Percentiles rank a stretch among this genome's conserved stretches.
phyloP scores from a whole-genome alignment of 2,329 filamentous ascomycete genomes.

The Aspergillus pseudonomiae region DNA sequence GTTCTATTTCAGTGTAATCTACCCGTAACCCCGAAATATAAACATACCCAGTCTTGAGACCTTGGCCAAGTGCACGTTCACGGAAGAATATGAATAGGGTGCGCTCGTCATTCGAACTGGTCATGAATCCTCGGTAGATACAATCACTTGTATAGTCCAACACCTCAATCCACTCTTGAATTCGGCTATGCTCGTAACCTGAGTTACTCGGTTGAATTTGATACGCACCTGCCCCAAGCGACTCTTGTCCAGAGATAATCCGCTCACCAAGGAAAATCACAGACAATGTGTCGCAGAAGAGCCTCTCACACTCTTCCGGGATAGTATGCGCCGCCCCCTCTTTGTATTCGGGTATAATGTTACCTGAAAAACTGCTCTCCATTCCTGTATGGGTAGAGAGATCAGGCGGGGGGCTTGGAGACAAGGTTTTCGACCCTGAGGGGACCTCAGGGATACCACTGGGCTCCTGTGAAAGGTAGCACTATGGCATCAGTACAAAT shows the following conservation, averaged over 20 bases:
- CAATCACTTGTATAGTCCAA: constrained; percentile 80
- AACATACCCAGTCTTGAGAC: constrained; percentile 84
- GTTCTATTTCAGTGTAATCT: too few species aligned
- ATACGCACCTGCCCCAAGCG: constrained; percentile 80
- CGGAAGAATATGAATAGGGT: constrained; percentile 90
- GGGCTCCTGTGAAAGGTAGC: constrained; percentile 60
- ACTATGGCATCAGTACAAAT: constrained; percentile 8
- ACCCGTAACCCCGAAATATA: background rate
- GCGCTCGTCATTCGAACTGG: constrained; percentile 69
- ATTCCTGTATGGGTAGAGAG: constrained; percentile 67
- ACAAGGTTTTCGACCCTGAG: constrained; percentile 82
- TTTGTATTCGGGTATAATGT: constrained; percentile 51
- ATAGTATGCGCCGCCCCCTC: constrained; percentile 95
- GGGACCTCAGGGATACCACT: constrained; percentile 96
- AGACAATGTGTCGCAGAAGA: constrained; percentile 96
- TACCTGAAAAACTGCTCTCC: constrained; percentile 53
- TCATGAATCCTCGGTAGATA: constrained; percentile 84
- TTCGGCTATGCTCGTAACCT: constrained; percentile 24
- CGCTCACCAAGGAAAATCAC: constrained; percentile 95
- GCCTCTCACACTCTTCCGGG: constrained; percentile 99
- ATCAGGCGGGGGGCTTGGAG: constrained; percentile 86
- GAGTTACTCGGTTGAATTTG: constrained; percentile 35
- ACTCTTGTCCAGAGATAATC: constrained; percentile 74
- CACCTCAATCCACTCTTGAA: constrained; percentile 43
- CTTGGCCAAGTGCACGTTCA: constrained; percentile 68